These are phyloP conservation scores for Hemisphaericaspora nanyangensis DNA, from an alignment of 805 yeast genomes.

Conservation along the genomic window DNA sequence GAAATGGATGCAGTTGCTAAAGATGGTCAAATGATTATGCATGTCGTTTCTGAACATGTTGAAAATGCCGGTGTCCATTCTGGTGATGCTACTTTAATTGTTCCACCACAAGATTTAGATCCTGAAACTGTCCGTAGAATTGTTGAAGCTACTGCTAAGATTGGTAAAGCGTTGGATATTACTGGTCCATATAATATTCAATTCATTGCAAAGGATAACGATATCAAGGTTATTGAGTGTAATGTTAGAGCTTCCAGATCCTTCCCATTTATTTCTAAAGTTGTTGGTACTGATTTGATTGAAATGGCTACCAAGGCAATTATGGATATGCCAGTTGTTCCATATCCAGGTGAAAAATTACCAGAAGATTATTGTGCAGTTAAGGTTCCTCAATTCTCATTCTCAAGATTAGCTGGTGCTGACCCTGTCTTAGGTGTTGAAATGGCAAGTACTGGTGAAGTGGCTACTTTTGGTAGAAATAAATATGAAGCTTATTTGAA, in stretches of 20 bases:
- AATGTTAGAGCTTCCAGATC: slow-evolving; percentile 99
- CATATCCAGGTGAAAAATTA: slow-evolving; percentile 85
- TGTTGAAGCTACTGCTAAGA: slow-evolving; percentile 93
- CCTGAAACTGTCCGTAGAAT: slow-evolving; percentile 88
- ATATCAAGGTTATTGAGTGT: slow-evolving; percentile 97
- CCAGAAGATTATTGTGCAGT: slow-evolving; percentile 83
- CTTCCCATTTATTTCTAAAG: slow-evolving; percentile 97
- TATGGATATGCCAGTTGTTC: slow-evolving; percentile 79
- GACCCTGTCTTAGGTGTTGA: slow-evolving; percentile 98
- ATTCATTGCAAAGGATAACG: slow-evolving; percentile 92
- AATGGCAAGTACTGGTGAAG: slow-evolving; percentile 98
- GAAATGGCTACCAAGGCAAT: slow-evolving; percentile 97
- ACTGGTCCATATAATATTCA: slow-evolving; percentile 98
- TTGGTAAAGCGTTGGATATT: slow-evolving; percentile 89
- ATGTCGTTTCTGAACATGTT: slow-evolving; percentile 96
- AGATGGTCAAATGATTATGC: slow-evolving; percentile 92
- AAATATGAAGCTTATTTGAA: slow-evolving; percentile 97
- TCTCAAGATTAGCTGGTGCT: slow-evolving; percentile 97
- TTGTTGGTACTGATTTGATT: slow-evolving; percentile 91
- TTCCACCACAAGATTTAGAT: slow-evolving; percentile 94
- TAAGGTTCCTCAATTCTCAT: slow-evolving; percentile 97
- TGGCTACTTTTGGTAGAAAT: slow-evolving; percentile 93
- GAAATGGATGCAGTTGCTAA: slow-evolving; percentile 98
- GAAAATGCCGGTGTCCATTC: slow-evolving; percentile 99
- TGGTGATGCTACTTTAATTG: slow-evolving; percentile 96